Evolutionary conservation across 2,329 filamentous ascomycete species (phyloP).

Genomic region (Alternaria metachromatica): DNA sequence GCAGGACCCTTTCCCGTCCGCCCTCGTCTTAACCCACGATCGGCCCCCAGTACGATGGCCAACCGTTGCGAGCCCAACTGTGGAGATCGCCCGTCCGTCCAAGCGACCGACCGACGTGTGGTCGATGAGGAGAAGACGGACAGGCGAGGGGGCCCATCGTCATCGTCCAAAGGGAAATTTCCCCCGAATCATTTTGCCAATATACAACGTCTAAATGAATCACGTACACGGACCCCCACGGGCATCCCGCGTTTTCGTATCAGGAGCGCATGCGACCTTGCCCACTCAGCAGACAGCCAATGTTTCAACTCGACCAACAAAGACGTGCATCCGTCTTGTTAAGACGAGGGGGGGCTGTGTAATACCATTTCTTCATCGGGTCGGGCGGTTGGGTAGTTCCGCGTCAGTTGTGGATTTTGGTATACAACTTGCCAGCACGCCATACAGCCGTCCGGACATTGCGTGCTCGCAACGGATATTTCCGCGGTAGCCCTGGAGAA

Average conservation of each 20-base stretch:
- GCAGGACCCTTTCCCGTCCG: conserved; percentile 24
- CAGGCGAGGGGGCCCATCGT: not conserved
- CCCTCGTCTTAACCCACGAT: conserved; percentile 10
- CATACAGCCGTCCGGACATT: conserved; percentile 8
- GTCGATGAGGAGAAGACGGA: not conserved
- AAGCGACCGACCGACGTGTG: conserved; percentile 3
- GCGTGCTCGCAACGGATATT: conserved; percentile 10
- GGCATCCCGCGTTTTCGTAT: conserved; percentile 26
- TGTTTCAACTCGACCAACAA: conserved; percentile 13
- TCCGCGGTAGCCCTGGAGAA: conserved; percentile 17
- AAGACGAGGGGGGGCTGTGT: conserved; percentile 3
- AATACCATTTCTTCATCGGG: conserved; percentile 10
- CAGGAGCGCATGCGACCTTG: conserved; percentile 21
- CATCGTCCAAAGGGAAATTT: conserved; percentile 1
- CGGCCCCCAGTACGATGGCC: conserved; percentile 14
- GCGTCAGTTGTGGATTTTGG: conserved; percentile 6
- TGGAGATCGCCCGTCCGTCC: conserved; percentile 22
- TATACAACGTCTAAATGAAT: conserved; percentile 36
- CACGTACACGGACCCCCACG: conserved; percentile 38
- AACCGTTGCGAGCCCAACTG: conserved; percentile 16
- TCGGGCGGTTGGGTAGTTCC: conserved; percentile 20
- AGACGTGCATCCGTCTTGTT: conserved; percentile 10
- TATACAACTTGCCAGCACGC: not conserved
- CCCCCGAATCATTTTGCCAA: conserved; percentile 16
- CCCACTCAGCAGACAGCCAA: conserved; percentile 3